A percentile compares a stretch with the other conserved stretches of the same genome.
These are phyloP conservation scores for Eucalyptus erythrocorys DNA, from an alignment of 345 rosid genomes.

Conservation along the genomic window DNA sequence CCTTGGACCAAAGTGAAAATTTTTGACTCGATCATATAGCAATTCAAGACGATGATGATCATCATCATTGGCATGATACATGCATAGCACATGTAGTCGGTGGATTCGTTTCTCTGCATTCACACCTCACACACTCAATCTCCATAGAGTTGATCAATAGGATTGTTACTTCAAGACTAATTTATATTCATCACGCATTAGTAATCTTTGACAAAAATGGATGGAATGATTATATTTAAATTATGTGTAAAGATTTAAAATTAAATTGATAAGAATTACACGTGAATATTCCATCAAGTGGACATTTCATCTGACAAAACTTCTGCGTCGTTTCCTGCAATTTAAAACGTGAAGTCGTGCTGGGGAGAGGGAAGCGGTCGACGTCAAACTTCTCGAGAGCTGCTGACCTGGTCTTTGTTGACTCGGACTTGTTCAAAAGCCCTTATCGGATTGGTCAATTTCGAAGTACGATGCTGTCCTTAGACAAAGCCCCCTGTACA, in stretches of 20 bases:
- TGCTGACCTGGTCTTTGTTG: neutral
- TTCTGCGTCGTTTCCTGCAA: neutral
- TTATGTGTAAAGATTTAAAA: fast-evolving
- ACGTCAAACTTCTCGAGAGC: neutral
- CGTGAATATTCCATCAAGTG: neutral
- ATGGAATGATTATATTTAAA: no score
- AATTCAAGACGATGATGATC: neutral
- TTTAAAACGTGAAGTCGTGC: neutral
- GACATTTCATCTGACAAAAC: neutral
- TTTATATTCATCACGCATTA: no score
- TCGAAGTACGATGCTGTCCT: neutral
- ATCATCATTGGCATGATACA: no score
- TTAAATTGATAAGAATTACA: neutral
- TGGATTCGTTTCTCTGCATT: no score
- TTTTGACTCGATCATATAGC: neutral
- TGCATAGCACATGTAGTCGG: no score
- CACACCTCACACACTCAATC: neutral
- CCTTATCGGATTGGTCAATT: neutral
- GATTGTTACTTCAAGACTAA: neutral
- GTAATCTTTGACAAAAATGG: no score
- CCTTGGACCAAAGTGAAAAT: neutral
- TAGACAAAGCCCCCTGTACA: neutral
- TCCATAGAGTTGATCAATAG: fast-evolving
- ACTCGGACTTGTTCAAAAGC: neutral
- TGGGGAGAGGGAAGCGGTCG: neutral